phyloP scores from a whole-genome alignment of 371 early-diverging fungal genomes.

The Paraphysoderma sedebokerense region DNA sequence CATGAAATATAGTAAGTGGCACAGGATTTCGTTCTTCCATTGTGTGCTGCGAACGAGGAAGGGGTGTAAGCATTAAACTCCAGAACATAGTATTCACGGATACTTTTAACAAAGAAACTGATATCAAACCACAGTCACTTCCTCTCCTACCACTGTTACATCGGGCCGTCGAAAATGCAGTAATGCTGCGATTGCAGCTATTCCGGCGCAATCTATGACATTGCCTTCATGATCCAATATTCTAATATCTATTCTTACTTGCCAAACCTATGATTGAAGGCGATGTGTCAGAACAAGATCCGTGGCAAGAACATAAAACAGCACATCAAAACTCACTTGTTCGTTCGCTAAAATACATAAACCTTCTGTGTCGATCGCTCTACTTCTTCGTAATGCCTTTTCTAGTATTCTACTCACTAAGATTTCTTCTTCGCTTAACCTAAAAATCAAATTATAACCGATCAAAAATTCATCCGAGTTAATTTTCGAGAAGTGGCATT shows the following conservation, averaged over 20 bases:
- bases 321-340: slow-evolving; percentile 32
- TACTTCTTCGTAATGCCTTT: slow-evolving; percentile 58
- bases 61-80: neutral
- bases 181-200: slow-evolving; percentile 79
- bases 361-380: slow-evolving; percentile 89
- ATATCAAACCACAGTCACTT: slow-evolving; percentile 63
- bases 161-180: slow-evolving; percentile 85
- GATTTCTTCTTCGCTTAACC: slow-evolving; percentile 58
- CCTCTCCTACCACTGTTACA: slow-evolving; percentile 75
- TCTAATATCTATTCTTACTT: slow-evolving; percentile 71
- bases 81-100: neutral
- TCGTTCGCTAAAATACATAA: slow-evolving; percentile 91
- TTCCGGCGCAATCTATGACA: slow-evolving; percentile 71
- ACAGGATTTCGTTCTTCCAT: slow-evolving; percentile 73
- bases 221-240: slow-evolving; percentile 89
- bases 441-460: no score
- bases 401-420: slow-evolving; percentile 69
- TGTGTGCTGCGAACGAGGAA: slow-evolving; percentile 42
- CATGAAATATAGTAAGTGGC: slow-evolving; percentile 82
- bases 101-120: neutral
- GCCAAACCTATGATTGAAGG: slow-evolving; percentile 55
- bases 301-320: no score
- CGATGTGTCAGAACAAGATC: no score
- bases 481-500: no score
- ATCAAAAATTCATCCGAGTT: neutral